These are phyloP conservation scores for Neodidymelliopsis sp. DNA, from an alignment of 2,329 filamentous ascomycete genomes.

Conservation along the genomic window DNA sequence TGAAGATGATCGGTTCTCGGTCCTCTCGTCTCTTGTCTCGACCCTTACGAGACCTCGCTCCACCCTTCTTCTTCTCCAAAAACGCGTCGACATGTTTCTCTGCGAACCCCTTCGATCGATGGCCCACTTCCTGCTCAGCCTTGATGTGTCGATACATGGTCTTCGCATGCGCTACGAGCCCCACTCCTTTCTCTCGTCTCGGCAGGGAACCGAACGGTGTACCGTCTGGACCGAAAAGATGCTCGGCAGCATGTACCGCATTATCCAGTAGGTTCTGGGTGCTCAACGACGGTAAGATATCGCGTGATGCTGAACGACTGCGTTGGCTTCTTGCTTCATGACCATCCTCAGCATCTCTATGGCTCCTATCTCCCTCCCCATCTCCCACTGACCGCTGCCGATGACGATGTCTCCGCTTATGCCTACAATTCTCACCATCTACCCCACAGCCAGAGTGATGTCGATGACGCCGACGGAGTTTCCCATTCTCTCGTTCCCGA, in stretches of 20 bases:
- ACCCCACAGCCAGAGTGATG: too few relatives aligned
- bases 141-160: conserved; percentile 34
- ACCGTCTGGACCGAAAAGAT: conserved; percentile 21
- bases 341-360: too few relatives aligned
- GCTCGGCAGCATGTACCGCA: not conserved
- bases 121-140: conserved; percentile 27
- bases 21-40: not conserved
- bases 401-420: too few relatives aligned
- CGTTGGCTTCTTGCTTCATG: not conserved
- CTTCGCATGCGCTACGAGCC: conserved; percentile 26
- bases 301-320: not conserved
- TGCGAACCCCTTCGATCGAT: conserved; percentile 18
- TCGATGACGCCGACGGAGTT: not conserved
- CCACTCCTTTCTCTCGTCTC: conserved; percentile 24
- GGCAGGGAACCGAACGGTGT: conserved; percentile 29
- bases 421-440: too few relatives aligned
- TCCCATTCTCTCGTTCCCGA: not conserved
- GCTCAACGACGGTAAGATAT: not conserved
- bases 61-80: conserved; percentile 12
- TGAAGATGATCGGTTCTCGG: too few relatives aligned
- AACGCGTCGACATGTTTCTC: conserved; percentile 23
- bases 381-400: too few relatives aligned
- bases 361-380: too few relatives aligned
- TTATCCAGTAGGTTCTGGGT: not conserved
- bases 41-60: not conserved